phyloP scores from a whole-genome alignment of 1,139 yeast genomes.

The Pichia sp. region DNA sequence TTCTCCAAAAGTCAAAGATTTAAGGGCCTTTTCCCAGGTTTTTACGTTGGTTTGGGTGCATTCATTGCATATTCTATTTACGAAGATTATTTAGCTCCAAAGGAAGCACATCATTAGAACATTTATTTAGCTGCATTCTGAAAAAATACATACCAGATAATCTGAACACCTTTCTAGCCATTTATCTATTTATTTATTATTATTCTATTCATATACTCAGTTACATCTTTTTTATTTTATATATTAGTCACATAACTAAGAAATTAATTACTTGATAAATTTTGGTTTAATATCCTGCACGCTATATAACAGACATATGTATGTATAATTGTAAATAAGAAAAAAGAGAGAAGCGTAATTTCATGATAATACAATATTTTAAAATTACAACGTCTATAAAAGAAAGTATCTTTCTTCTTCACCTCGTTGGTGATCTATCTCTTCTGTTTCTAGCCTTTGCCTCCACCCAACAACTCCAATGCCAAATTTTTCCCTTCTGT shows the following conservation, averaged over 20 bases:
- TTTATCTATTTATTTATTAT: neutral
- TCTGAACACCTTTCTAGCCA: neutral
- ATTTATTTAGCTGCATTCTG: neutral
- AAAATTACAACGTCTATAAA: neutral
- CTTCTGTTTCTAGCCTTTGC: slow-evolving; percentile 33
- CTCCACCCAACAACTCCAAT: slow-evolving; percentile 75
- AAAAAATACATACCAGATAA: neutral
- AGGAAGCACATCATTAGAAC: slow-evolving; percentile 30
- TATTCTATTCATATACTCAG: slow-evolving; percentile 1
- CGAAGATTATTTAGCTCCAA: slow-evolving; percentile 44
- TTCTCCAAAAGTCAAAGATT: slow-evolving; percentile 68
- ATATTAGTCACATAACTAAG: neutral
- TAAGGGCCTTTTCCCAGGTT: slow-evolving; percentile 75
- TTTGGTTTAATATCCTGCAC: neutral
- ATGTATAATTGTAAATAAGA: too few relatives aligned
- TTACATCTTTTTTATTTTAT: slow-evolving; percentile 6
- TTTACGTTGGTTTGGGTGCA: slow-evolving; percentile 74
- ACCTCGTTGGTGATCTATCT: slow-evolving; percentile 26
- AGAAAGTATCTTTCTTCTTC: neutral
- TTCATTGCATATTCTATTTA: slow-evolving; percentile 60
- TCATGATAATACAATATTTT: neutral
- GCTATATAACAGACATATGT: neutral
- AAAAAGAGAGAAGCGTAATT: neutral
- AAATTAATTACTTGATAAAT: slow-evolving; percentile 3
- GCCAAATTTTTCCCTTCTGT: slow-evolving; percentile 56